These are phyloP conservation scores for Fusarium lyarnte DNA, from an alignment of 2,329 filamentous ascomycete species.

Conservation along the genomic window DNA sequence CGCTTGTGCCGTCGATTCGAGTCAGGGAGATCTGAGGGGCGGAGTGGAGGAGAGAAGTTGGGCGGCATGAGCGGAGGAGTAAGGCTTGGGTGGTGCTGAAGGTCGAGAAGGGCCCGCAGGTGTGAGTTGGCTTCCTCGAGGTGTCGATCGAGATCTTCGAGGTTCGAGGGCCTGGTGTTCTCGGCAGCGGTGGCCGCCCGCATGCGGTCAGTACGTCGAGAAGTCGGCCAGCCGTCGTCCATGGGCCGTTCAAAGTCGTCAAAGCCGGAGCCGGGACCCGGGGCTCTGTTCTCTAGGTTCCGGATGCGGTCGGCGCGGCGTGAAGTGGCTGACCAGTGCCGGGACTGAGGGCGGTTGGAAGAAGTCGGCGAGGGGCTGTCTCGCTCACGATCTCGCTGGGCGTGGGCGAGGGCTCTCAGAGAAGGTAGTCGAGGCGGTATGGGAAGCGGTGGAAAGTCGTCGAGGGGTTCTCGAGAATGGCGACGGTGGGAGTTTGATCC, in stretches of 20 bases:
- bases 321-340: conserved; percentile 43
- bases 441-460: conserved; percentile 48
- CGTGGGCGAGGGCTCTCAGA: conserved; percentile 44
- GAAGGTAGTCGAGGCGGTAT: conserved; percentile 46
- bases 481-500: conserved; percentile 45
- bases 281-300: conserved; percentile 45
- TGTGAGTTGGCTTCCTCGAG: conserved; percentile 57
- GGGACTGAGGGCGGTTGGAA: conserved; percentile 34
- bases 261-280: conserved; percentile 27
- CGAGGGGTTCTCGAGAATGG: conserved; percentile 44
- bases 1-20: conserved; percentile 69
- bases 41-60: conserved; percentile 48
- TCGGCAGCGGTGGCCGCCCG: conserved; percentile 36
- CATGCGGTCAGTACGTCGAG: conserved; percentile 40
- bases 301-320: conserved; percentile 51
- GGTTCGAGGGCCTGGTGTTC: conserved; percentile 39
- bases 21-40: conserved; percentile 54
- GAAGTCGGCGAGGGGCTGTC: conserved; percentile 38
- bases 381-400: conserved; percentile 44
- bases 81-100: conserved; percentile 47
- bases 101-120: conserved; percentile 55
- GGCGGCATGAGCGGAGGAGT: conserved; percentile 45
- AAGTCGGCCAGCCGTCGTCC: conserved; percentile 42
- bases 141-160: conserved; percentile 52
- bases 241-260: conserved; percentile 44